phyloP scores from a whole-genome alignment of 2,329 filamentous ascomycete genomes.

The Botrytis pseudocinerea region DNA sequence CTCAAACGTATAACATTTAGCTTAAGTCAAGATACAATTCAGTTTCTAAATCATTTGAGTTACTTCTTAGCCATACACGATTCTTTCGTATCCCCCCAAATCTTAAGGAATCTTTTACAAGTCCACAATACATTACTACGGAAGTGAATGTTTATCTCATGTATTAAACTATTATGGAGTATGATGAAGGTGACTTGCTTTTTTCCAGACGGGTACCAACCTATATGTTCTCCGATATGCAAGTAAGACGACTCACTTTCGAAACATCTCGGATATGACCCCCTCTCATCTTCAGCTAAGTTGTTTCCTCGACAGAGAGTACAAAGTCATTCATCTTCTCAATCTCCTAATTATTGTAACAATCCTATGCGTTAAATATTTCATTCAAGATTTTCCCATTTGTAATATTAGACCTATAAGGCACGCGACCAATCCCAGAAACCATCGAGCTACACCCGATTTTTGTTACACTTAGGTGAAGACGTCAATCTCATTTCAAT shows the following conservation, averaged over 20 bases:
- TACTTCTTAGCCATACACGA: background rate
- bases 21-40: background rate
- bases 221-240: background rate
- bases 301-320: background rate
- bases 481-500: background rate
- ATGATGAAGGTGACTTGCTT: background rate
- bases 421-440: fast-evolving
- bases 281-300: background rate
- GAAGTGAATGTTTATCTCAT: background rate
- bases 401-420: too few relatives aligned
- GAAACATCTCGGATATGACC: fast-evolving
- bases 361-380: background rate
- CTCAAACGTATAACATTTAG: too few relatives aligned
- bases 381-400: background rate
- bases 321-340: too few relatives aligned
- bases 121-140: fast-evolving
- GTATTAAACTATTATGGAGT: background rate
- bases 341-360: background rate
- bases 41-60: background rate
- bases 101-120: fast-evolving
- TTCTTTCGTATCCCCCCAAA: background rate
- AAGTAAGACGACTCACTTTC: background rate
- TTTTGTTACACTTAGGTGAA: fast-evolving
- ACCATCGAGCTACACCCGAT: background rate
- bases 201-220: background rate